Evolutionary conservation across 139 green algal species (phyloP).

Genomic region (Zygnema circumcarinatum): DNA sequence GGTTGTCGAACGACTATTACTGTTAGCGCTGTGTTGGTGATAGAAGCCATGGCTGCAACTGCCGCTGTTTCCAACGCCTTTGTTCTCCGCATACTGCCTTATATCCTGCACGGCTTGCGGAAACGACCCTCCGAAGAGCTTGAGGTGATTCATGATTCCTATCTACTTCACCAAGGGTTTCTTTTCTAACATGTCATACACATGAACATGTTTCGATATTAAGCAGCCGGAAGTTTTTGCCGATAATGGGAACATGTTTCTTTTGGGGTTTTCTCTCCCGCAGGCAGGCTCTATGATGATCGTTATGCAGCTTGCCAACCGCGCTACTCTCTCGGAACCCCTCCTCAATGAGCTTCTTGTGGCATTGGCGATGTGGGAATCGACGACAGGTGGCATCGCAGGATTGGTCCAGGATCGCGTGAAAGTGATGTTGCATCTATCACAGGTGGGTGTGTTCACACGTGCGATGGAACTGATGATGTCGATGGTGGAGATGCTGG

Average conservation of each 20-base stretch:
- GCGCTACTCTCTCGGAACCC: slow-evolving; percentile 64
- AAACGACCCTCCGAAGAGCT: slow-evolving; percentile 25
- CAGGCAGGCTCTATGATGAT: slow-evolving; percentile 71
- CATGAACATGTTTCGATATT: neutral
- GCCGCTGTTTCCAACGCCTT: slow-evolving; percentile 22
- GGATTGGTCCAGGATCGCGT: no score
- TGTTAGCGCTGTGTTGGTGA: slow-evolving; percentile 45
- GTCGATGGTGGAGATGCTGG: no score
- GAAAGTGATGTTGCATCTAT: no score
- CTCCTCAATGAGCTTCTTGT: slow-evolving; percentile 49
- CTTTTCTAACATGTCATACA: neutral
- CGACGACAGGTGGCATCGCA: no score
- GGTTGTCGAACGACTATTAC: slow-evolving; percentile 1
- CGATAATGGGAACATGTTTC: no score
- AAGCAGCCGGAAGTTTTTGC: no score
- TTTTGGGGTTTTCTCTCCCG: slow-evolving; percentile 6
- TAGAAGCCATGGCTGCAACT: slow-evolving; percentile 40
- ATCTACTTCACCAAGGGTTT: no score
- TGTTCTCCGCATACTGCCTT: slow-evolving; percentile 47
- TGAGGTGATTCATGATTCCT: no score
- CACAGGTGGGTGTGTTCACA: no score
- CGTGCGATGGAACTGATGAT: no score
- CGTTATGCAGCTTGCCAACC: slow-evolving; percentile 70
- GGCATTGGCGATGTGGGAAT: neutral
- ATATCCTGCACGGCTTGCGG: slow-evolving; percentile 35